Evolutionary conservation across 1,284 basidiomycete genomes (phyloP).

Genomic region (Pseudozyma pruni): DNA sequence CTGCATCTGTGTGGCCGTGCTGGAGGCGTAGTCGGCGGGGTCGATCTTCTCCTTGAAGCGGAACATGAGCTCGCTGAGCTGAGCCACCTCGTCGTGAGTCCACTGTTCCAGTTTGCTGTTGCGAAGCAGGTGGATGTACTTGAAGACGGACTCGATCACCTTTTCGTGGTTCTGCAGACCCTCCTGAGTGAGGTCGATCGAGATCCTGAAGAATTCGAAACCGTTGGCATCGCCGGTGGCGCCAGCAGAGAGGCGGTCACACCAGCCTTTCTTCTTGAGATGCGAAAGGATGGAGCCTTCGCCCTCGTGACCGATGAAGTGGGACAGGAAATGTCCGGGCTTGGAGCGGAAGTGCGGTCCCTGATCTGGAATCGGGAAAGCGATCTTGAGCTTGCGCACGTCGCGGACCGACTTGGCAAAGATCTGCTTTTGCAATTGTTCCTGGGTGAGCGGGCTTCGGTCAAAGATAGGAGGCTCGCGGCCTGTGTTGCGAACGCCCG

Average conservation of each 20-base stretch:
- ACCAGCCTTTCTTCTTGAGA: slow-evolving; percentile 91
- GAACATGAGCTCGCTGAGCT: slow-evolving; percentile 82
- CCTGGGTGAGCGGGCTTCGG: slow-evolving; percentile 75
- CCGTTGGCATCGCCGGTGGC: slow-evolving; percentile 77
- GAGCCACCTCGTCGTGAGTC: slow-evolving; percentile 82
- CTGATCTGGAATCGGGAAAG: slow-evolving; percentile 78
- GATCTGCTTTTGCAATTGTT: slow-evolving; percentile 77
- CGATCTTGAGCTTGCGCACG: slow-evolving; percentile 85
- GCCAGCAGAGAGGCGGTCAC: slow-evolving; percentile 81
- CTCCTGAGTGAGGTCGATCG: slow-evolving; percentile 81
- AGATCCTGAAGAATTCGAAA: slow-evolving; percentile 89
- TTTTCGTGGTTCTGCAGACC: slow-evolving; percentile 88
- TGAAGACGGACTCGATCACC: slow-evolving; percentile 80
- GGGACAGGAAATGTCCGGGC: slow-evolving; percentile 82
- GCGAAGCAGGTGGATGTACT: slow-evolving; percentile 87
- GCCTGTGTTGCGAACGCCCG: slow-evolving; percentile 78
- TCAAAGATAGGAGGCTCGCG: slow-evolving; percentile 75
- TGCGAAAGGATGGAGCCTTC: slow-evolving; percentile 91
- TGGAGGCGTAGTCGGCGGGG: slow-evolving; percentile 83
- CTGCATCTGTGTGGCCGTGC: slow-evolving; percentile 80
- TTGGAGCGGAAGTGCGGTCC: slow-evolving; percentile 80
- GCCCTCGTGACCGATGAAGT: slow-evolving; percentile 96
- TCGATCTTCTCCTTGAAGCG: slow-evolving; percentile 86
- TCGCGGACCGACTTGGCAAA: slow-evolving; percentile 91
- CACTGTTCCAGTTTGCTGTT: slow-evolving; percentile 76